Base-by-base conservation (phyloP, 2,329 filamentous ascomycete species). In the Colletotrichum sansevieriae region DNA sequence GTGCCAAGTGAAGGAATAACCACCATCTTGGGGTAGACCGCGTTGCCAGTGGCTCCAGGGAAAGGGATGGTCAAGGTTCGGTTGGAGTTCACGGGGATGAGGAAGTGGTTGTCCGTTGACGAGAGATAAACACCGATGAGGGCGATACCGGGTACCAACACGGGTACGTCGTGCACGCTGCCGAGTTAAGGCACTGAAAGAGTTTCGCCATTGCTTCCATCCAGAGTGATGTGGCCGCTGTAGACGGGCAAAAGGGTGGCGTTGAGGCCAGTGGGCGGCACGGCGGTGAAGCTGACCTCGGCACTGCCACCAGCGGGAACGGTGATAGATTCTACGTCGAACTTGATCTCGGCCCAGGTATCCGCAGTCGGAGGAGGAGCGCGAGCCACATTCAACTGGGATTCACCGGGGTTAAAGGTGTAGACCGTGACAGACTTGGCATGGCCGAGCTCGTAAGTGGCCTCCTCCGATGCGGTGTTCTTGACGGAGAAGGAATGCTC, bases 141-240 rank as follows among this genome's bases (percentile, higher is more conserved):
- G 5, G 25, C 55, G 20, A 49, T 10, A 0, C 54, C 54, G 46
- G 69, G 56, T 15, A 52, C 58, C 11, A 76, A 52, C n/a, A 72
- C 49, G 2, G 65, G 62, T 2, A 70, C 67, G 1, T 69, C 49
- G 41, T 70, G 69, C 73, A 79, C 71, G 66, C 71, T 72, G 6
- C 77, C 77, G 25, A 80, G 75, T 72, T 83, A 83, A 2, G 82
- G 81, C 11, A 83, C 70, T 4, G 75, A 74, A 18, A 82, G 75
- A 15, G 73, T 71, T 10, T 79, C 76, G 22, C 76, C 77, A 41
- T 79, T 80, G 39, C 77, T 78, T 55, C 77, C 76, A 44, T 78
- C 80, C 59, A 84, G 72, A 12, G 79, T 75, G 54, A 84, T 75
- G 74, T 78, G 83, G 22, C 83, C 83, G 18, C 79, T 79, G 74